Evolutionary conservation across 2,329 filamentous ascomycete genomes (phyloP), one percentile per base, ranked within the genome.

Genomic region (Aspergillus fumigatiaffinis): DNA sequence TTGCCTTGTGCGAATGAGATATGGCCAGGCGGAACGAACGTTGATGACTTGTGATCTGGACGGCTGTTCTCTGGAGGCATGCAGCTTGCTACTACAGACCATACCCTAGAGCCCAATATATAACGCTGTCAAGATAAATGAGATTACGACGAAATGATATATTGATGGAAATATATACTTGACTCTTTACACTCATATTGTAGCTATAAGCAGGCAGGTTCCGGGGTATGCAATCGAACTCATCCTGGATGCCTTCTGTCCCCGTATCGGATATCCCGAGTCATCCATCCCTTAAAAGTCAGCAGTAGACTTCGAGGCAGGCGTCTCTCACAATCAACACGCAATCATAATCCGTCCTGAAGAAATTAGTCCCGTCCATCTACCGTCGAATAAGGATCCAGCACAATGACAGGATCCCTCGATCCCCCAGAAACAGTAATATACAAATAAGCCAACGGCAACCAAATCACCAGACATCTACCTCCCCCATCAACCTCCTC

Each of bases 381-480:
- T 29, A 29, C 28, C 10, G 28, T 29, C 6, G 25, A 26, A 26
- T 26, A 10, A 44, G 38, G 10, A 52, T 3, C 14, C 44, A 50
- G 3, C 4, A 29, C 8, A 29, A 29, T 29, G 28, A 66, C 12
- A 14, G 4, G 61, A 60, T 42, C 58, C n/a, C 58, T 56, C 44
- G 50, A 59, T 1, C 46, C 50, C 8, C 65, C 65, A 5, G 38
- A 66, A 29, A 67, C 61, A 42, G 53, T 59, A 6, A 51, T 56
- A 28, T 70, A 68, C 52, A 70, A 70, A 50, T 57, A 66, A 58
- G 49, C 57, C 46, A 54, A 62, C 38, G 52, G 58, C 20, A 66
- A 60, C 38, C 57, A 62, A 48, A 68, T 71, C 42, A 66, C 62
- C 66, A 21, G 68, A 69, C 44, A 55, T 71, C 48, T 70, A 71